A percentile compares a stretch with the other conserved stretches of the same genome.
Conservation (phyloP, 2,329 filamentous ascomycete species). For the Rhytidhysteron rufulum region DNA sequence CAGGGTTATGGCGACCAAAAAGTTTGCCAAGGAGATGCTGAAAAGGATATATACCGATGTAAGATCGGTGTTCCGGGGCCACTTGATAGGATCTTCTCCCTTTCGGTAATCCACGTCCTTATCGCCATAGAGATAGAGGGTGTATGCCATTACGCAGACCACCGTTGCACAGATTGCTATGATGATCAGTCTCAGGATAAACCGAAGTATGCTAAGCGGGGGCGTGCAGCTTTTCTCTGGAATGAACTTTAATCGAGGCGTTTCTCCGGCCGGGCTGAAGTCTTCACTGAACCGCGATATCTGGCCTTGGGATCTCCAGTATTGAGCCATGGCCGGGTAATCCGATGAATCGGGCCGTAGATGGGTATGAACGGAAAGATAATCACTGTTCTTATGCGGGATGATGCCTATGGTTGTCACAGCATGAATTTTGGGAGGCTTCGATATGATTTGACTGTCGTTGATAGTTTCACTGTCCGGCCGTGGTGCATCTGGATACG, state of each 20-base stretch:
- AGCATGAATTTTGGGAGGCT: not conserved
- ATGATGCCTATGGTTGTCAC: not conserved
- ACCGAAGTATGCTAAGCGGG: conserved; percentile 33
- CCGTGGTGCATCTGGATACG: not conserved
- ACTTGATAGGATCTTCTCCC: conserved; percentile 35
- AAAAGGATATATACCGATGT: conserved; percentile 33
- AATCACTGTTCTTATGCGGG: not conserved
- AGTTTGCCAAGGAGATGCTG: conserved; percentile 28
- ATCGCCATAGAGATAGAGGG: conserved; percentile 32
- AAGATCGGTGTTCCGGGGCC: conserved; percentile 34
- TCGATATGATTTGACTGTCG: conserved; percentile 1
- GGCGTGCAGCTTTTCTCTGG: not conserved
- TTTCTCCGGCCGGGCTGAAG: conserved; percentile 20
- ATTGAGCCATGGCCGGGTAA: conserved; percentile 16
- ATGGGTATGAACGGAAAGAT: not conserved
- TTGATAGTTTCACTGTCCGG: not conserved
- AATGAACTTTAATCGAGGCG: conserved; percentile 19
- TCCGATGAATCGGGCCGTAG: conserved; percentile 11
- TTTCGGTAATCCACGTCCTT: conserved; percentile 31
- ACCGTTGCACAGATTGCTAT: conserved; percentile 35
- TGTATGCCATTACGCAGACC: conserved; percentile 32
- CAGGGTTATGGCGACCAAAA: conserved; percentile 30
- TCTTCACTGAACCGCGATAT: conserved; percentile 18
- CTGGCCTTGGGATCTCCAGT: conserved; percentile 13
- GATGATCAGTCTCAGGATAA: conserved; percentile 33